Evolutionary conservation across 805 yeast species (phyloP), one percentile per base, ranked within the genome.

Genomic region (Geotrichum ghanense): DNA sequence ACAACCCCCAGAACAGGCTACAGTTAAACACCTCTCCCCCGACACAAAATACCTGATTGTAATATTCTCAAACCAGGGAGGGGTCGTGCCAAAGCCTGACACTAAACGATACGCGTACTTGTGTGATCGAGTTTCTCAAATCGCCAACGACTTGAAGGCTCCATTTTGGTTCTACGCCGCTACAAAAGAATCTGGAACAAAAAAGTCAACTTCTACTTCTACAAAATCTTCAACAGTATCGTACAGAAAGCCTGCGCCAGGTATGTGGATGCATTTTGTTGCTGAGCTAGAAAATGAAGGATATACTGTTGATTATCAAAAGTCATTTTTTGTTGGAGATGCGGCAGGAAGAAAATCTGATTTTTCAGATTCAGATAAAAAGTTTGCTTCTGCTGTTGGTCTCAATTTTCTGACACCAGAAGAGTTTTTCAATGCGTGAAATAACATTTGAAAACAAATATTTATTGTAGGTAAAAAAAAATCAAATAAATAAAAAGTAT

Each of bases 271-370:
- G 0, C 73, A 70, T 44, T 66, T 83, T 26, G 49, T 55, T 4
- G 54, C 60, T 14, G 79, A 74, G 53, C 50, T 76, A 12, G 48
- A 55, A 14, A 43, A 50, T 2, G 49, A 45, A 17, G 50, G 41
- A 10, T 56, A 56, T 2, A 48, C 48, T 6, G 53, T 79, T 1
- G 79, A 78, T 54, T 44, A 59, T 43, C 64, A 58, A 0, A 52
- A 62, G 7, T 75, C 85, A 44, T 69, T 79, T 46, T 92, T 66
- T 61, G 89, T 88, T n/a, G 98, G 98, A 3, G 98, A 90, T 66
- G 97, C 97, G 0, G 97, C 96, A 4, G 98, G 97, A 0, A 69
- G 97, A 45, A 56, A 59, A 1, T 62, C 58, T 0, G 97, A 90
- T 62, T 83, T 81, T 59, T 84, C 92, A 69, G 88, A 84, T 54